A percentile compares a stretch with the other conserved stretches of the same genome.
Evolutionary conservation across 1,139 yeast genomes (phyloP).

Genomic region (Protomyces pachydermus): DNA sequence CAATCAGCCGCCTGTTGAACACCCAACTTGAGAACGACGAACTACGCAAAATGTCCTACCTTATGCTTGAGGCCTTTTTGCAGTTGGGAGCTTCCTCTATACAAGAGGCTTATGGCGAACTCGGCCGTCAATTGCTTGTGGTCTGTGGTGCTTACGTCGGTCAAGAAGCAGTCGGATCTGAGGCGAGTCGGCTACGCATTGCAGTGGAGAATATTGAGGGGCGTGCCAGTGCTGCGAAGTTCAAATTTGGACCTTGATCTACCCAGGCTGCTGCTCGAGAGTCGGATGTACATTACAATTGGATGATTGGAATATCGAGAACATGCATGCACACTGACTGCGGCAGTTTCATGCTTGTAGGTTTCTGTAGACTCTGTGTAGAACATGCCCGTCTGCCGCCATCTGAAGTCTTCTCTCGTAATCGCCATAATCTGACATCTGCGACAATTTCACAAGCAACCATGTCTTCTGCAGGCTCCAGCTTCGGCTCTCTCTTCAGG

Average conservation of each 20-base stretch:
- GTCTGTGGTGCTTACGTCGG: slow-evolving; percentile 19
- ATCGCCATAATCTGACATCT: background rate
- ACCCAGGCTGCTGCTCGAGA: too few species aligned
- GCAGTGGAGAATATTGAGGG: background rate
- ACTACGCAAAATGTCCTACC: slow-evolving; percentile 64
- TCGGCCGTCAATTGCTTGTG: slow-evolving; percentile 58
- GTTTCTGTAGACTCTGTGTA: too few species aligned
- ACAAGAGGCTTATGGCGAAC: slow-evolving; percentile 56
- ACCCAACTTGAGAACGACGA: slow-evolving; percentile 35
- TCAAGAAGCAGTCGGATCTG: slow-evolving; percentile 6
- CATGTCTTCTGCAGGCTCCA: slow-evolving; percentile 29
- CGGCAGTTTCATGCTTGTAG: too few species aligned
- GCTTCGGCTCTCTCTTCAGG: slow-evolving; percentile 33
- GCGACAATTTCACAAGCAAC: background rate
- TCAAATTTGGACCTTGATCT: slow-evolving; percentile 4
- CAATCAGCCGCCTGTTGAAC: slow-evolving; percentile 67
- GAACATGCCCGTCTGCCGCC: too few species aligned
- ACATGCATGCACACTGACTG: too few species aligned
- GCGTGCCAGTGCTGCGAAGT: background rate
- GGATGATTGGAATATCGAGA: too few species aligned
- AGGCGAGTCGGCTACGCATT: slow-evolving; percentile 13
- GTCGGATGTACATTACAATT: too few species aligned
- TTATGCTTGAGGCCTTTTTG: slow-evolving; percentile 83
- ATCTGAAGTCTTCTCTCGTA: too few species aligned
- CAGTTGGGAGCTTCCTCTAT: slow-evolving; percentile 68